Percentiles rank a stretch among this genome's conserved stretches.
Evolutionary conservation across 2,329 filamentous ascomycete genomes (phyloP).

Genomic region (Arachnomyces sp.): DNA sequence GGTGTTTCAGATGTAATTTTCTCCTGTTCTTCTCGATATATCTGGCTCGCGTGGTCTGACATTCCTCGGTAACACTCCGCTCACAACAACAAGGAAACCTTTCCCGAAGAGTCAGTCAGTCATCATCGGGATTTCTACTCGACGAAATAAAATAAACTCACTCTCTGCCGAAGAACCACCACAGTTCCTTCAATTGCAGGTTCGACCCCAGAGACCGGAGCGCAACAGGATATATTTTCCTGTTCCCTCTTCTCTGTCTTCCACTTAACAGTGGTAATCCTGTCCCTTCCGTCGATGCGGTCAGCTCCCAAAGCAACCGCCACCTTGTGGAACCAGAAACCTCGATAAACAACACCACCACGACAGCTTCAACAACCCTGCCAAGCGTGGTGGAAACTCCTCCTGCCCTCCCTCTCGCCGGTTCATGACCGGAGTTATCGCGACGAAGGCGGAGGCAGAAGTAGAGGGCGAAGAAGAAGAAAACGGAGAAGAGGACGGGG

Average conservation of each 20-base stretch:
- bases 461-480: slow-evolving; percentile 1
- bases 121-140: too few relatives aligned
- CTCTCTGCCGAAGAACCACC: too few relatives aligned
- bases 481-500: not conserved
- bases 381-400: too few relatives aligned
- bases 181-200: too few relatives aligned
- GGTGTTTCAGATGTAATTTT: too few relatives aligned
- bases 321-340: slow-evolving; percentile 2
- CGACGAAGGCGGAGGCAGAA: slow-evolving; percentile 1
- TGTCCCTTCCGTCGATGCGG: too few relatives aligned
- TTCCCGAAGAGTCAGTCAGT: not conserved
- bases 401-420: not conserved
- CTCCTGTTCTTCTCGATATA: too few relatives aligned
- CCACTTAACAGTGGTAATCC: too few relatives aligned
- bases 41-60: not conserved
- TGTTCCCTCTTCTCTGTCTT: not conserved
- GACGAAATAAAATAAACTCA: too few relatives aligned
- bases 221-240: slow-evolving; percentile 12
- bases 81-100: not conserved
- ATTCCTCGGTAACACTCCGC: too few relatives aligned
- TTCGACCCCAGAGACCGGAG: slow-evolving; percentile 1
- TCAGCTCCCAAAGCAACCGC: not conserved
- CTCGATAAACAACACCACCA: not conserved
- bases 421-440: slow-evolving; percentile 11
- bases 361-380: too few relatives aligned